Base-by-base conservation (phyloP, 1,284 basidiomycete species). In the Tetrapyrgos nigripes region DNA sequence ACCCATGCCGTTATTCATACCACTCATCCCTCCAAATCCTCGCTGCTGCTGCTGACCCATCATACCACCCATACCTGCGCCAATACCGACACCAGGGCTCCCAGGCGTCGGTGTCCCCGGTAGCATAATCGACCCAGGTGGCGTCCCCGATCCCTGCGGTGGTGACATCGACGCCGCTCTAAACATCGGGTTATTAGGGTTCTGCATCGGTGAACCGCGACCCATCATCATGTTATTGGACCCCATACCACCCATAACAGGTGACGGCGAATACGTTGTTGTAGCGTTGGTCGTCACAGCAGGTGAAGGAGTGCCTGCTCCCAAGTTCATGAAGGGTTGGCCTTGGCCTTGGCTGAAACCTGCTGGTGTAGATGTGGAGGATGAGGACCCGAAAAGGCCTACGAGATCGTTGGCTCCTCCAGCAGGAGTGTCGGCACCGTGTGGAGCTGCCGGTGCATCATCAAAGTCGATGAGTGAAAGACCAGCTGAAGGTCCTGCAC, bases 381-480 rank as follows among this genome's bases (percentile, higher is more conserved):
- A 49, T 11, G 53, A 63, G 26, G 71, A 66, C 51, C 76, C 73
- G 50, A 90, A 89, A 2, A 92, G 68, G 28, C 77, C 80, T 53
- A 81, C 81, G 4, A 93, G 78, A 56, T 93, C 91, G 67, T 86
- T 81, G 5, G 37, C 37, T 21, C 78, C 26, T 21, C 26, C 44
- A n/a, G 55, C 11, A 24, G 27, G 26, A 13, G 54, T 31, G 13
- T 29, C 27, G 23, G 44, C 62, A 14, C 68, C 67, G 56, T 57
- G 44, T 59, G 63, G 27, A 47, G 55, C 19, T 66, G 60, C 60
- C 14, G 69, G 53, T 0, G 72, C 67, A 23, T 91, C 89, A 65
- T 92, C 88, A 59, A 93, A 81, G 73, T 92, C 91, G 64, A 93
- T 92, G 58, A 93, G 78, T 1, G 88, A 89, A 9, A 77, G 59